Evolutionary conservation across 306 rosid species (phyloP), one percentile per base, ranked within the genome.

Genomic region (Delonix regia): DNA sequence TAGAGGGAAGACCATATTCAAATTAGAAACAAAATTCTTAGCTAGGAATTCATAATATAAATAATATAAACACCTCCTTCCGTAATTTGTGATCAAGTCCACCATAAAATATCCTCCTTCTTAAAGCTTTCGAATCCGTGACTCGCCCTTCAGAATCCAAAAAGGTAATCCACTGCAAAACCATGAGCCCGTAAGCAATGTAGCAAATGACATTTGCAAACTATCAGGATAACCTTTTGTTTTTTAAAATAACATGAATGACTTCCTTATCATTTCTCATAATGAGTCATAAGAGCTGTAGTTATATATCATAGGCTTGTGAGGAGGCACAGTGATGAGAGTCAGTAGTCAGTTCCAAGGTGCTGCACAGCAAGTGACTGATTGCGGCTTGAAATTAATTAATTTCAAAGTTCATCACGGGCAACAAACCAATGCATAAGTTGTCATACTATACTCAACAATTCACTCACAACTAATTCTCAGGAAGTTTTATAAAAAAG

Each of bases 51-150:
- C 51, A 80, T 75, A 48, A 73, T 41, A 63, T 21, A 69, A 57
- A 78, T 59, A 44, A 69, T 67, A 75, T 25, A 48, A 87, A 70
- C 67, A 94, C 98, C 97, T 90, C 93, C 82, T 87, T 86, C 45
- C 97, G 93, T 75, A 92, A 77, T 21, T 80, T 61, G 66, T 94
- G 97, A 80, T 94, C 93, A 74, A 94, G 92, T 75, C 98, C 97
- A 9, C 98, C 98, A 82, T 94, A 94, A 88, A 94, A 94, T 82
- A 94, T 84, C 86, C 98, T 90, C 87, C 82, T 92, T 79, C 93
- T 88, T 60, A 94, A 86, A 71, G 94, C 93, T 78, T 85, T 84
- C 62, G 94, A 83, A 84, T 94, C 91, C n/a, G 68, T 70, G 81
- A 92, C 89, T 74, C 95, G 84, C 39, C 99, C 97, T 89, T 94